These are phyloP conservation scores for Hericium rajendrae DNA, from an alignment of 768 basidiomycete species.

Conservation along the genomic window DNA sequence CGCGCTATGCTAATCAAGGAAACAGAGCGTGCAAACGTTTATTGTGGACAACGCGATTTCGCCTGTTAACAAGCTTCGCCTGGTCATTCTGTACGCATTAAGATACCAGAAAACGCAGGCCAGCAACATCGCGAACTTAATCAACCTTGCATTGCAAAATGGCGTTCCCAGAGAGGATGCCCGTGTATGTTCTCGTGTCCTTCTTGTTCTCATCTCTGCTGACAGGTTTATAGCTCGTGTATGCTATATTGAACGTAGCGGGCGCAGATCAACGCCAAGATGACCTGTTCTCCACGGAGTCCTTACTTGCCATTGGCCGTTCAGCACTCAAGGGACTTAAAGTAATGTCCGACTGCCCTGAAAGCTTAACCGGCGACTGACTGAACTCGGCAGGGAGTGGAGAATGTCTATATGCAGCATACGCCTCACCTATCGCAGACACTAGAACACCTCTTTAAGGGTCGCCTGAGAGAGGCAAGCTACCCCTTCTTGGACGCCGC, in stretches of 20 bases:
- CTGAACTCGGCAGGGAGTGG: constrained; percentile 61
- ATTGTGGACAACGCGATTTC: constrained; percentile 60
- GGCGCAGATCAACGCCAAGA: constrained; percentile 96
- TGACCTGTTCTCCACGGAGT: constrained; percentile 93
- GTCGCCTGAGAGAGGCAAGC: constrained; percentile 74
- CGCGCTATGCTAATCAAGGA: no score
- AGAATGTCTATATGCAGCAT: constrained; percentile 98
- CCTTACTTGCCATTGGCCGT: constrained; percentile 86
- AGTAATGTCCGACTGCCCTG: constrained; percentile 31
- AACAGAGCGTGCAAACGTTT: constrained; percentile 73
- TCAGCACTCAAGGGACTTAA: constrained; percentile 94
- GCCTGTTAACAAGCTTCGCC: constrained; percentile 73
- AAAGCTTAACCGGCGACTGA: background rate
- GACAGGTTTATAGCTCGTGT: constrained; percentile 59
- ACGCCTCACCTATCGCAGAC: constrained; percentile 90
- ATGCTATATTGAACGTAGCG: constrained; percentile 85
- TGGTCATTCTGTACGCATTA: constrained; percentile 88
- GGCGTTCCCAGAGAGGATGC: constrained; percentile 73
- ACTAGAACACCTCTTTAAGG: constrained; percentile 80
- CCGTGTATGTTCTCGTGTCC: constrained; percentile 31
- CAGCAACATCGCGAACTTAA: constrained; percentile 70
- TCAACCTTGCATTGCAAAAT: constrained; percentile 65
- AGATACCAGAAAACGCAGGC: constrained; percentile 89
- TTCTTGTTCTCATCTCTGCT: constrained; percentile 2
- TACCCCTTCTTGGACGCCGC: constrained; percentile 81